These are phyloP conservation scores for Thielaviopsis populi DNA, from an alignment of 2,329 filamentous ascomycete genomes.

Conservation along the genomic window DNA sequence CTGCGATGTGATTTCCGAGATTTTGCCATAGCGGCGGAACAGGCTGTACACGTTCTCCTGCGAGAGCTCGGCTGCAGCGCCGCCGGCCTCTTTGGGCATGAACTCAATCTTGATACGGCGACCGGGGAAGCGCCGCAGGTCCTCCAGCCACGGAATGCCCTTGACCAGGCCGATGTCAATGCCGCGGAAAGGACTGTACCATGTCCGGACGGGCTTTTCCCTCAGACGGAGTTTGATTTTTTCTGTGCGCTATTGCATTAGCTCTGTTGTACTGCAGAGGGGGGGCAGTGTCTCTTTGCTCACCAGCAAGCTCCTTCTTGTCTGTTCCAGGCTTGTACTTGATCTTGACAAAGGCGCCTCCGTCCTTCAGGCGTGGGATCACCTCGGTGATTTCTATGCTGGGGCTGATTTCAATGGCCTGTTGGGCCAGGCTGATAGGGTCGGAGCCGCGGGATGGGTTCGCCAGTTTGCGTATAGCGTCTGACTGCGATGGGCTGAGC, in stretches of 20 bases:
- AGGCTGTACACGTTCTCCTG: conserved; percentile 78
- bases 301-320: conserved; percentile 31
- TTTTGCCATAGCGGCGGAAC: conserved; percentile 81
- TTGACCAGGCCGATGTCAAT: conserved; percentile 60
- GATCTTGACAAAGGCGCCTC: conserved; percentile 86
- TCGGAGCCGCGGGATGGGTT: conserved; percentile 39
- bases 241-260: conserved; percentile 22
- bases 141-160: conserved; percentile 86
- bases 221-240: conserved; percentile 48
- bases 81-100: conserved; percentile 40
- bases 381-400: conserved; percentile 64
- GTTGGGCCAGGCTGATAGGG: conserved; percentile 39
- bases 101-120: conserved; percentile 71
- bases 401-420: conserved; percentile 46
- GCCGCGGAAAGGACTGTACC: conserved; percentile 70
- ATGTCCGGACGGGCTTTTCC: conserved; percentile 62
- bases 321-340: conserved; percentile 31
- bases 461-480: conserved; percentile 28
- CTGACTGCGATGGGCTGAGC: conserved; percentile 13
- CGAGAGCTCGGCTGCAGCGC: conserved; percentile 53
- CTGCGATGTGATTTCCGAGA: conserved; percentile 70
- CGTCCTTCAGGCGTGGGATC: conserved; percentile 73
- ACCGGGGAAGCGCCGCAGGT: conserved; percentile 70
- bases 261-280: background rate
- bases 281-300: conserved; percentile 2